These are phyloP conservation scores for Myotisia sp. DNA, from an alignment of 2,329 filamentous ascomycete genomes.

Conservation along the genomic window DNA sequence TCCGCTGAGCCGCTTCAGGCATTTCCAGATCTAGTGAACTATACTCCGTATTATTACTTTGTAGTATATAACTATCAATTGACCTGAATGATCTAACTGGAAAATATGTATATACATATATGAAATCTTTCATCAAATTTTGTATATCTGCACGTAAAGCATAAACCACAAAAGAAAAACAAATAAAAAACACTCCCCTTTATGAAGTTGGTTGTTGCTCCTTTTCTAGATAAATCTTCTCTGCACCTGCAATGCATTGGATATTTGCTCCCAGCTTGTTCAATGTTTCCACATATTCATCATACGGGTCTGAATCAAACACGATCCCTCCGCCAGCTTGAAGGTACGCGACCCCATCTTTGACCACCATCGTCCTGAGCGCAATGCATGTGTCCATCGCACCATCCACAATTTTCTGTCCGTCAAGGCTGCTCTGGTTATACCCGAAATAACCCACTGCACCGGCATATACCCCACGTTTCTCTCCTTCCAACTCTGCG, in stretches of 20 bases:
- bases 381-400: constrained; percentile 82
- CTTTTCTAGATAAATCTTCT: constrained; percentile 46
- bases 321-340: constrained; percentile 81
- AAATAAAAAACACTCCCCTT: neutral
- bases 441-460: constrained; percentile 97
- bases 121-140: too few relatives aligned
- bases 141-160: too few relatives aligned
- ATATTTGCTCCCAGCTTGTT: constrained; percentile 91
- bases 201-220: constrained; percentile 12
- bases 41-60: too few relatives aligned
- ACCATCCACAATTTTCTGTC: constrained; percentile 51
- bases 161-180: constrained; percentile 3
- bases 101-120: neutral
- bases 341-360: constrained; percentile 80
- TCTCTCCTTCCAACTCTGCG: constrained; percentile 83
- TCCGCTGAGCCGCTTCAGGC: too few relatives aligned
- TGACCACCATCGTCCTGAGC: constrained; percentile 84
- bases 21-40: too few relatives aligned
- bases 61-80: neutral
- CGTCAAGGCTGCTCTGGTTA: constrained; percentile 51
- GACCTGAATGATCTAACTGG: neutral
- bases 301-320: constrained; percentile 77
- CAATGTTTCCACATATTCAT: constrained; percentile 92
- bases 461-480: constrained; percentile 87
- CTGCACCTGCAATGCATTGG: constrained; percentile 71